phyloP scores from a whole-genome alignment of 2,329 filamentous ascomycete genomes.

The Aspergillus sp. region DNA sequence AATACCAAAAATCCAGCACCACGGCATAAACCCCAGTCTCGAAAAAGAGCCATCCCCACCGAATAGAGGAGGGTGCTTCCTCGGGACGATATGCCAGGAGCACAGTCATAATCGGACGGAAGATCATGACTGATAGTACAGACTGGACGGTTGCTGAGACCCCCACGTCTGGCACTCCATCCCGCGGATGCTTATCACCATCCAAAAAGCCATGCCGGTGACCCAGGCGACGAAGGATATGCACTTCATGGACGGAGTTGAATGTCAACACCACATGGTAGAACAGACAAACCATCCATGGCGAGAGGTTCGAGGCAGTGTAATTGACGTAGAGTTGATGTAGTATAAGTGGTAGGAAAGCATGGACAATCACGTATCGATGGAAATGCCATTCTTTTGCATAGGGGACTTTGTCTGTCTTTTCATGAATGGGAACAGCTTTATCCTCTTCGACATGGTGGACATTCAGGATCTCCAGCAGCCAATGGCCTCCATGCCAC shows the following conservation, averaged over 20 bases:
- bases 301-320: slow-evolving; percentile 25
- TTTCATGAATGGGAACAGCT: slow-evolving; percentile 33
- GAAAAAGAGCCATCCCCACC: slow-evolving; percentile 31
- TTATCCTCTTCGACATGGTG: slow-evolving; percentile 24
- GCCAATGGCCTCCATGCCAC: slow-evolving; percentile 29
- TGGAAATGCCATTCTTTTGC: slow-evolving; percentile 30
- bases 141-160: slow-evolving; percentile 26
- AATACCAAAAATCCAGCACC: slow-evolving; percentile 36
- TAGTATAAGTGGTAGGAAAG: slow-evolving; percentile 31
- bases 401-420: slow-evolving; percentile 39
- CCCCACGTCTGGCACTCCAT: slow-evolving; percentile 37
- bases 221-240: slow-evolving; percentile 33
- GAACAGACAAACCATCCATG: slow-evolving; percentile 27
- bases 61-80: slow-evolving; percentile 18
- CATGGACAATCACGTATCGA: slow-evolving; percentile 36
- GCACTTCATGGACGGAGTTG: slow-evolving; percentile 35
- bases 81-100: slow-evolving; percentile 19
- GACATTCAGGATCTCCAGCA: slow-evolving; percentile 26
- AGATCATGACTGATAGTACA: slow-evolving; percentile 24
- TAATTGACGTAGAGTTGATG: slow-evolving; percentile 31
- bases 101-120: slow-evolving; percentile 25
- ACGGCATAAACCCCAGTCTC: slow-evolving; percentile 36
- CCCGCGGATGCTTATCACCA: slow-evolving; percentile 41
- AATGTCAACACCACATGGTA: slow-evolving; percentile 36
- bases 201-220: slow-evolving; percentile 40